Base-by-base conservation (phyloP, 805 yeast species). In the Cyberlindnera mycetangii region DNA sequence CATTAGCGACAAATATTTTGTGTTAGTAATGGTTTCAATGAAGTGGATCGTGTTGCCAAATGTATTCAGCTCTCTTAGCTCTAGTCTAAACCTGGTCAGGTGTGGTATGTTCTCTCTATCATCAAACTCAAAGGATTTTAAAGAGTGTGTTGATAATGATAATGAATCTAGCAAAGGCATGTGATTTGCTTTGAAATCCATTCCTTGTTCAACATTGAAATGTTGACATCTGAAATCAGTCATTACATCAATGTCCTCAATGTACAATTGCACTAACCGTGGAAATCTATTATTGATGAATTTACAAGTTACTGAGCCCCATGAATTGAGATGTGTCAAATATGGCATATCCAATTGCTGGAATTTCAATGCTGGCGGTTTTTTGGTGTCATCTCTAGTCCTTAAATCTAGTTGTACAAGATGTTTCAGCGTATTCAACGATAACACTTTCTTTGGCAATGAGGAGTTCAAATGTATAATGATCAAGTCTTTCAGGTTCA, bases 101-200 rank as follows among this genome's bases (percentile, higher is more conserved):
- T 10, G 16, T 16, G 43, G 43, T 17, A 24, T 36, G 21, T 18
- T n/a, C 24, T 11, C 30, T 5, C 10, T 6, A 7, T 20, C 25
- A 4, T 20, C 32, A 12, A 37, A 44, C 3, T 19, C 10, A 19
- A 41, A 19, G 3, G 11, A 7, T 7, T 15, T n/a, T 6, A 37
- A 18, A 4, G 15, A n/a, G n/a, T 35, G 11, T 1, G 36, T 42
- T 2, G 48, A 37, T 9, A 49, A 17, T 16, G 20, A 19, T 16
- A 49, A 25, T 3, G 25, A 21, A 41, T 45, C 31, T 20, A 49
- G 27, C 32, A 35, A 16, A 2, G 52, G 52, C 32, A 39, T 37
- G 14, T 28, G 11, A 21, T 45, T 49, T 8, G 30, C 41, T 7
- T 18, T 17, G 37, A 41, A 32, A 5, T 7, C 11, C 16, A 48